Evolutionary conservation across 1,284 basidiomycete species (phyloP).

Genomic region (Sporisorium scitamineum): DNA sequence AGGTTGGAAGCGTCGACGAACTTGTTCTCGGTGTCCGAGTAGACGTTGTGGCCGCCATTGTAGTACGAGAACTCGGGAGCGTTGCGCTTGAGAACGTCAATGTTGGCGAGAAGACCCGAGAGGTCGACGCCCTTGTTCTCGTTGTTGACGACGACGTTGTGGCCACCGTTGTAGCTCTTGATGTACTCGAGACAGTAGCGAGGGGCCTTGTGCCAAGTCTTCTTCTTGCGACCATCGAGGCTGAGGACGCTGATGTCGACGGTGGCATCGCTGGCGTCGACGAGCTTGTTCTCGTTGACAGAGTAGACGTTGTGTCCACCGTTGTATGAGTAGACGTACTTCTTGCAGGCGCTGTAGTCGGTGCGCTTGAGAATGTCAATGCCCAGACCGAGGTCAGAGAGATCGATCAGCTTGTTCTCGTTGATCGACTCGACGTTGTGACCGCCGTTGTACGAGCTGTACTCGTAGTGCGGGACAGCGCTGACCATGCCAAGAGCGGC

Average conservation of each 20-base stretch:
- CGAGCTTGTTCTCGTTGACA: constrained; percentile 54
- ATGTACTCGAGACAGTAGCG: constrained; percentile 49
- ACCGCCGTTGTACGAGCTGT: constrained; percentile 40
- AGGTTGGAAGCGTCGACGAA: constrained; percentile 30
- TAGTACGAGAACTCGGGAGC: constrained; percentile 36
- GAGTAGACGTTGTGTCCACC: constrained; percentile 53
- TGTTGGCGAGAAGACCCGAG: constrained; percentile 22
- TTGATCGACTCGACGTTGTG: constrained; percentile 40
- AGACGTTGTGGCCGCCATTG: constrained; percentile 48
- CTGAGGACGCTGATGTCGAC: constrained; percentile 43
- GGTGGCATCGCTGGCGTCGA: constrained; percentile 43
- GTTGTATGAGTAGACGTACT: constrained; percentile 53
- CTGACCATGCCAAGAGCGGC: constrained; percentile 48
- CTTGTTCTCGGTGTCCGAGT: constrained; percentile 40
- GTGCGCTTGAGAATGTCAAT: constrained; percentile 46
- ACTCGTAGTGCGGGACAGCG: constrained; percentile 40
- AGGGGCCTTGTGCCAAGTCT: constrained; percentile 30
- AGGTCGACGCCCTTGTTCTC: constrained; percentile 53
- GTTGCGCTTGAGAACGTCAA: constrained; percentile 38
- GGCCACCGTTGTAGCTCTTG: constrained; percentile 50
- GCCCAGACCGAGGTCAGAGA: constrained; percentile 22
- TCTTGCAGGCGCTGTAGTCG: constrained; percentile 39
- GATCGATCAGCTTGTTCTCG: constrained; percentile 48
- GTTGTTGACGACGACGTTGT: constrained; percentile 48
- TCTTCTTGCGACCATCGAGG: constrained; percentile 30